phyloP scores from a whole-genome alignment of 73 alveolate species.

The Tetrahymena elliotti region DNA sequence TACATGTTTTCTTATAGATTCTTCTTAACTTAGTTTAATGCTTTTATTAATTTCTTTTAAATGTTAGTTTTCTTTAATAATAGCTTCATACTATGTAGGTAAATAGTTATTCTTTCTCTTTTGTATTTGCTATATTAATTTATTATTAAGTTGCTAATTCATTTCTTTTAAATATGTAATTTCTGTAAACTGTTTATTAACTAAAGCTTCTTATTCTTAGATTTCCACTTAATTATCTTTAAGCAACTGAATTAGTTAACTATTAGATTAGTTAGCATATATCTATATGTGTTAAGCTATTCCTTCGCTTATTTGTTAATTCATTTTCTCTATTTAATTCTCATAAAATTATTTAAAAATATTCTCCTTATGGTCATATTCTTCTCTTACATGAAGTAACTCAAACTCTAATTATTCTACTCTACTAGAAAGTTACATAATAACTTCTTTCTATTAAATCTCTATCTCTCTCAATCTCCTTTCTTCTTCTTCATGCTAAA shows the following conservation, averaged over 20 bases:
- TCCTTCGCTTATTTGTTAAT: background rate
- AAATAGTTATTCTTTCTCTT: background rate
- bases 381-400: background rate
- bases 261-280: background rate
- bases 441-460: background rate
- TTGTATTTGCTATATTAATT: background rate
- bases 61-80: background rate
- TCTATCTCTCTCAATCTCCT: background rate
- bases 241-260: background rate
- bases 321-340: background rate
- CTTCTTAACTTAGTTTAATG: background rate
- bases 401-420: background rate
- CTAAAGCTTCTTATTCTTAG: background rate
- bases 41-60: background rate
- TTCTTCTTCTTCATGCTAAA: background rate
- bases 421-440: background rate
- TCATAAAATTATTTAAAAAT: background rate
- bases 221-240: background rate
- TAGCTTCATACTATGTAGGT: background rate
- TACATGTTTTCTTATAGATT: background rate
- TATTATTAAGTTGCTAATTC: background rate
- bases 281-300: background rate
- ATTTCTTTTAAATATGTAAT: background rate
- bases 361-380: background rate
- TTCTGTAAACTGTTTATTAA: background rate